Evolutionary conservation across 495 filamentous ascomycete species (phyloP).

Genomic region (Neurospora sp.): DNA sequence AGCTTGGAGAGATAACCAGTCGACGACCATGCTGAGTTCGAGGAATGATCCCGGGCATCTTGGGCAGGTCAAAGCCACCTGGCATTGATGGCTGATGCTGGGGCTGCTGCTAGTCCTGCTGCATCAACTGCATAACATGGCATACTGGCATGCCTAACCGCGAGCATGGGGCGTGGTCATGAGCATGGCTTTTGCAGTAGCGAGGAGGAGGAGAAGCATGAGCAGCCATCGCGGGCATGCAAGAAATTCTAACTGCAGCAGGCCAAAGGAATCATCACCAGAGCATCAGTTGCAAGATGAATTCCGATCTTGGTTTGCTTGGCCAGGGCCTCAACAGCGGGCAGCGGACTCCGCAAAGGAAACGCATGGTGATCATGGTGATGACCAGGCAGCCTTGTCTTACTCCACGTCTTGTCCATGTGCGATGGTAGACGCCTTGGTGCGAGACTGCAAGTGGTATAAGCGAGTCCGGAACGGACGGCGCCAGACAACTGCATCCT

Average conservation of each 20-base stretch:
- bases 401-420: not conserved
- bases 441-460: not conserved
- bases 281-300: not conserved
- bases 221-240: not conserved
- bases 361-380: not conserved
- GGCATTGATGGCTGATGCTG: not conserved
- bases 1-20: not conserved
- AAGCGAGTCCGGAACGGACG: not conserved
- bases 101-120: not conserved
- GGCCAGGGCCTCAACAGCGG: not conserved
- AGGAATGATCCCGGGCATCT: not conserved
- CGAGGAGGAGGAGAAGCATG: not conserved
- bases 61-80: not conserved
- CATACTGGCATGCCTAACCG: not conserved
- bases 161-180: not conserved
- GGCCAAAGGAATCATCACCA: not conserved
- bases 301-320: not conserved
- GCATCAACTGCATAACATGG: not conserved
- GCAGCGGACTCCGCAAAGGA: not conserved
- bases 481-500: not conserved
- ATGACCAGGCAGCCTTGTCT: not conserved
- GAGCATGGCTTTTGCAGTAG: not conserved
- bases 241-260: not conserved
- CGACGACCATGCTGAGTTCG: not conserved
- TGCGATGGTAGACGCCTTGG: not conserved